phyloP scores from a whole-genome alignment of 169 alveolate species.

The Perkinsus olseni region DNA sequence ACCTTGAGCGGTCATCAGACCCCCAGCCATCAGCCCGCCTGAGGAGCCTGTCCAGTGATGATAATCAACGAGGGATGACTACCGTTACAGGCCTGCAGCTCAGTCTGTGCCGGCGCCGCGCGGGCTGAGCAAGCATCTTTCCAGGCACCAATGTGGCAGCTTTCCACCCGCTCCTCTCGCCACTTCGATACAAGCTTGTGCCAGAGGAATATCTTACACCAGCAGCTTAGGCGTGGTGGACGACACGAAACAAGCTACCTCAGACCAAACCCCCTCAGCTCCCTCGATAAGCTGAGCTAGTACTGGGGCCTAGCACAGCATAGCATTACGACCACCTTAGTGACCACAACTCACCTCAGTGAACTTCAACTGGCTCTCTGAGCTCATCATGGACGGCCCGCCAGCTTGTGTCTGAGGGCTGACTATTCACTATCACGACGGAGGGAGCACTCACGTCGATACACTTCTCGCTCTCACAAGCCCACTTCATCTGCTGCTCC shows the following conservation, averaged over 20 bases:
- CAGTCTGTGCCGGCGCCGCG: too few species aligned
- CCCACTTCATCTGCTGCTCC: neutral
- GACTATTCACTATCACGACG: too few species aligned
- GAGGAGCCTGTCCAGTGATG: too few species aligned
- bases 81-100: too few species aligned
- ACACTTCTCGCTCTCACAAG: neutral
- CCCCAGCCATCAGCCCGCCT: too few species aligned
- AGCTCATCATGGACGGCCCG: neutral
- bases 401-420: neutral
- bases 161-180: neutral
- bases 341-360: neutral
- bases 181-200: neutral
- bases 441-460: neutral
- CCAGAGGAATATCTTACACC: neutral
- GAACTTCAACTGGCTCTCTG: neutral
- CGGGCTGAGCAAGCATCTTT: too few species aligned
- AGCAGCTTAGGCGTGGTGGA: neutral
- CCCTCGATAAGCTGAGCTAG: neutral
- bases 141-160: too few species aligned
- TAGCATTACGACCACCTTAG: neutral
- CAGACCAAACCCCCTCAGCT: neutral
- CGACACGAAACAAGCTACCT: neutral
- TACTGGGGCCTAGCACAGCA: neutral
- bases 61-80: too few species aligned
- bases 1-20: neutral